phyloP scores from a whole-genome alignment of 805 yeast genomes.

The Lipomyces kockii region DNA sequence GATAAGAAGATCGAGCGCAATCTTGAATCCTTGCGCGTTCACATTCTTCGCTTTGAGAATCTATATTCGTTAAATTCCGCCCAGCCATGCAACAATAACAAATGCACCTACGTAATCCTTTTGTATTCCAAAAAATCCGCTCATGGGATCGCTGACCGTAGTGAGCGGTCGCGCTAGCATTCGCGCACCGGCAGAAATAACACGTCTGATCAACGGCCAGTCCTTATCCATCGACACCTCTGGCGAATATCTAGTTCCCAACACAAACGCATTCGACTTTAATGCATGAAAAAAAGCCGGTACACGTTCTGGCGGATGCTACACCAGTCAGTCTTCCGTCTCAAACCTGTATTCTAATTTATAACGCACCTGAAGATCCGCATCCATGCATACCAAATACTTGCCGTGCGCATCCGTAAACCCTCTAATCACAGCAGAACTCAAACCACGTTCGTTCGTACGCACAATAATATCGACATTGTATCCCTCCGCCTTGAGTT shows the following conservation, averaged over 20 bases:
- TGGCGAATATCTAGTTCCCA: constrained; percentile 60
- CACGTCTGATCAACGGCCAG: constrained; percentile 58
- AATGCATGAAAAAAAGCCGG: constrained; percentile 52
- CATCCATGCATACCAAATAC: constrained; percentile 58
- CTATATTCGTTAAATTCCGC: constrained; percentile 7
- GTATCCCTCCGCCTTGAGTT: constrained; percentile 52
- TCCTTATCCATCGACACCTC: constrained; percentile 60
- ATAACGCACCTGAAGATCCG: constrained; percentile 48
- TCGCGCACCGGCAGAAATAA: constrained; percentile 56
- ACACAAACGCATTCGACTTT: constrained; percentile 51
- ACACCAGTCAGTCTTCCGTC: constrained; percentile 31
- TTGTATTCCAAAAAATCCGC: constrained; percentile 58
- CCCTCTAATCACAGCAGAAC: constrained; percentile 57
- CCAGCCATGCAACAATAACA: background rate
- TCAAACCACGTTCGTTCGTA: constrained; percentile 56
- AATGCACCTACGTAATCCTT: constrained; percentile 46
- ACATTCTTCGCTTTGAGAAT: constrained; percentile 46
- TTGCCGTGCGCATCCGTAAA: constrained; percentile 55
- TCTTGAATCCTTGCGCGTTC: constrained; percentile 55
- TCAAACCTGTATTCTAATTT: background rate
- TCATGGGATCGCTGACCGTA: constrained; percentile 59
- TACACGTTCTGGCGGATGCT: constrained; percentile 59
- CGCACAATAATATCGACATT: constrained; percentile 56
- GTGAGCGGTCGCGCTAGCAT: constrained; percentile 56
- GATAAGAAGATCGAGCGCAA: constrained; percentile 55